Base-by-base conservation (phyloP, 148 eudicot genomes). In the Rhododendron vialii region DNA sequence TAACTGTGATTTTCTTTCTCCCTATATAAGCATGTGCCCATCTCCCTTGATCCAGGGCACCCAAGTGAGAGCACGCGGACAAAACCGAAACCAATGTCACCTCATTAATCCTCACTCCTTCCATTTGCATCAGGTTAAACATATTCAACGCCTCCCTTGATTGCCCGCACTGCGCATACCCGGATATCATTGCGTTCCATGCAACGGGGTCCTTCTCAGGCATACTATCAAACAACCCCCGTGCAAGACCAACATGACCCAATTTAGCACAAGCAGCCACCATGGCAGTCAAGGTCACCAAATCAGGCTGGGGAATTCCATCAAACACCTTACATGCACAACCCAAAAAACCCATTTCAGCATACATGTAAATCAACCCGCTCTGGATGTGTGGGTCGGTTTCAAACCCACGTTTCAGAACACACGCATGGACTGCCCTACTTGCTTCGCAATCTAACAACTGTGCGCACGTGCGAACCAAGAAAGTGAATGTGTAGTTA, bases 401-500 rank as follows among this genome's bases (percentile, higher is more conserved):
- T 47, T 87, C 86, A 41, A 83, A 87, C 45, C 88, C 88, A 17
- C 41, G 57, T 83, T 65, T 87, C 5, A 83, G 5, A 20, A 78
- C 51, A 38, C 36, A 17, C 0, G 67, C 83, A 41, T 83, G 83
- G 59, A 84, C 86, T 0, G 81, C 86, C 61, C 20, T 22, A 74
- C 89, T 82, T 2, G 84, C 57, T 41, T 53, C 33, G 1, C n/a
- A 12, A 4, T 57, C 89, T 61, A 69, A 20, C 7, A 80, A 13
- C 6, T 67, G 84, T 1, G 86, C 87, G 17, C 89, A 87, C 24
- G 89, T 80, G 61, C 86, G 79, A 38, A 87, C 84, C 86, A 87
- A 84, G 86, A 87, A 87, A 17, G 89, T 84, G 57, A 87, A 87
- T 5, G 89, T 87, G 84, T 80, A 87, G 57, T 81, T 87, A 63